phyloP scores from a whole-genome alignment of 805 yeast genomes.

The Ogataea pignaliae region DNA sequence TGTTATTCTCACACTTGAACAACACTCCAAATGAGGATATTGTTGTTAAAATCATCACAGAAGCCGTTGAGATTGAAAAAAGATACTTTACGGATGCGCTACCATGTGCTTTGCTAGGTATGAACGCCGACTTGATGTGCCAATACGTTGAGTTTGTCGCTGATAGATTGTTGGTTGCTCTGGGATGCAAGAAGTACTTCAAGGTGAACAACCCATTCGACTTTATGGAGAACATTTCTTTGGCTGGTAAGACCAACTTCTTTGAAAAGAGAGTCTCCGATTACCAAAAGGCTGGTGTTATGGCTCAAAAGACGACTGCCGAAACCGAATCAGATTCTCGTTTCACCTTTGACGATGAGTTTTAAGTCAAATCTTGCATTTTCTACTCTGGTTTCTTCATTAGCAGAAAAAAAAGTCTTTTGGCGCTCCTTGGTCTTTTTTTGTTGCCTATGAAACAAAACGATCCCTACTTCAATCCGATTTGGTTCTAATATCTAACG shows the following conservation, averaged over 20 bases:
- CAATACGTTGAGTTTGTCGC: conserved; percentile 98
- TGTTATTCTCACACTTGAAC: conserved; percentile 86
- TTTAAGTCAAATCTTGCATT: conserved; percentile 39
- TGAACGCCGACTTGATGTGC: conserved; percentile 92
- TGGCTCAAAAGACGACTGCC: conserved; percentile 59
- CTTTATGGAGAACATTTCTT: conserved; percentile 97
- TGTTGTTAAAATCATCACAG: conserved; percentile 83
- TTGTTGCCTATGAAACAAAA: too few relatives aligned
- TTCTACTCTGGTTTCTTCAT: too few relatives aligned
- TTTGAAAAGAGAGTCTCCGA: conserved; percentile 98
- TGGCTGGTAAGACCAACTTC: conserved; percentile 98
- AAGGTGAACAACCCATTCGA: conserved; percentile 93
- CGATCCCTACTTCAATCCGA: too few relatives aligned
- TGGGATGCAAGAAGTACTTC: conserved; percentile 87
- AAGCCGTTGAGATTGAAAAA: conserved; percentile 93
- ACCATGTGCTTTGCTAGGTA: conserved; percentile 89
- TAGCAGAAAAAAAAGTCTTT: too few relatives aligned
- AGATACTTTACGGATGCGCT: conserved; percentile 93
- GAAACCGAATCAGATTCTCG: conserved; percentile 41
- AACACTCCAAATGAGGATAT: conserved; percentile 79
- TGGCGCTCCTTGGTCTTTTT: too few relatives aligned
- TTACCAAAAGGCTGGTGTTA: conserved; percentile 99
- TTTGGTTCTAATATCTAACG: too few relatives aligned
- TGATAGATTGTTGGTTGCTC: conserved; percentile 85
- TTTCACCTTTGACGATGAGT: conserved; percentile 90